Evolutionary conservation across 768 basidiomycete genomes (phyloP).

Genomic region (Russula griseocarnosa): DNA sequence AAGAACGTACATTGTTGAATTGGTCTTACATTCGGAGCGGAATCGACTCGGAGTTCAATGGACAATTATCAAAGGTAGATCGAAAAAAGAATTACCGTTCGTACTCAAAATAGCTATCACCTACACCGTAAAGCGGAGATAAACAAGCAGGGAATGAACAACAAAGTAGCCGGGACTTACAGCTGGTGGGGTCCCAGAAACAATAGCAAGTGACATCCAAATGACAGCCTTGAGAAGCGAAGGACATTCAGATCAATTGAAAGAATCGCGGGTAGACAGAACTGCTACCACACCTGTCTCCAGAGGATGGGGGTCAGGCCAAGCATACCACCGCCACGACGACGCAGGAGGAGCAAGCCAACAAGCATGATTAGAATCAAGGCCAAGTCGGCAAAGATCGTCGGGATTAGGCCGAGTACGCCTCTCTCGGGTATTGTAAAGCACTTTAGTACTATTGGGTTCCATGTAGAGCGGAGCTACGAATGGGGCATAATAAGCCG

Average conservation of each 20-base stretch:
- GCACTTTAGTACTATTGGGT: not conserved
- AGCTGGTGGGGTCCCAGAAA: not conserved
- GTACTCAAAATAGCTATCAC: not conserved
- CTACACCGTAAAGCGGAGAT: not conserved
- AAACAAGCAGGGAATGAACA: not conserved
- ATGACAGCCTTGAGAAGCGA: not conserved
- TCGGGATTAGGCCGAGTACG: not conserved
- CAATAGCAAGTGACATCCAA: conserved; percentile 1
- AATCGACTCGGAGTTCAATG: conserved; percentile 1
- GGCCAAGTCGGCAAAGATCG: not conserved
- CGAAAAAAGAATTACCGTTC: not conserved
- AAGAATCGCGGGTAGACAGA: not conserved
- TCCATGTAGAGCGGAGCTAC: not conserved
- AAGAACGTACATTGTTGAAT: not conserved
- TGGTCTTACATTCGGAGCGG: not conserved
- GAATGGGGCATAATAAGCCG: not conserved
- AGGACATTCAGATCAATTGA: not conserved
- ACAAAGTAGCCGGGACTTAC: not conserved
- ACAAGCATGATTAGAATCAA: conserved; percentile 5
- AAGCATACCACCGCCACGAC: not conserved
- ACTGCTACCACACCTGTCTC: not conserved
- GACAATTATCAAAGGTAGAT: not conserved
- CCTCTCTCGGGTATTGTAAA: not conserved
- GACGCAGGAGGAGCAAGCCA: not conserved
- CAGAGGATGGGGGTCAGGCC: not conserved